Conservation (phyloP, 345 rosid genomes). For the Eucalyptus cloeziana region DNA sequence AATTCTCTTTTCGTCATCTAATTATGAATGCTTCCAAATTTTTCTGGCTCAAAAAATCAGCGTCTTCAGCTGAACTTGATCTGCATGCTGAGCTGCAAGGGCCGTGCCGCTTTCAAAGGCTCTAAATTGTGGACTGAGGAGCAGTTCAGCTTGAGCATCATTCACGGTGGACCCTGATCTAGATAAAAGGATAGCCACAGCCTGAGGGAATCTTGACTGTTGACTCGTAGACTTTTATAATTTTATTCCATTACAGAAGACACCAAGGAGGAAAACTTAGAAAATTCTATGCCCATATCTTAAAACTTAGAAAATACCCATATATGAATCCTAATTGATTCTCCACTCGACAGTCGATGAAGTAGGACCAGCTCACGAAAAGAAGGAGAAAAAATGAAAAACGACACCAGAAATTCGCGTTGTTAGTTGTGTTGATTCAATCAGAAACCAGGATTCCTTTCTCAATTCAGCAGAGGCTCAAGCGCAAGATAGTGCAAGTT, state of each 20-base stretch:
- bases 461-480: background rate
- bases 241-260: background rate
- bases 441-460: background rate
- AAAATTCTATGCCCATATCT: background rate
- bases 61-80: background rate
- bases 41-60: background rate
- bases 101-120: background rate
- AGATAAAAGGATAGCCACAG: background rate
- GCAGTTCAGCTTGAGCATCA: background rate
- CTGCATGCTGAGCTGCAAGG: background rate
- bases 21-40: background rate
- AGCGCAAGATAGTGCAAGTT: background rate
- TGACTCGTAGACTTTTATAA: background rate
- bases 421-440: background rate
- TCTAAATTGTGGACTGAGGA: background rate
- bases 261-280: background rate
- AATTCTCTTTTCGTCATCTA: background rate
- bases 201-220: background rate
- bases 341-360: background rate
- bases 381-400: background rate
- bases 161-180: background rate
- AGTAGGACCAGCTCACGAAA: background rate
- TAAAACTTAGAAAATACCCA: background rate
- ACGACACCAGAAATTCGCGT: background rate
- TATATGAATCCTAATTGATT: background rate